A percentile compares a stretch with the other conserved stretches of the same genome.
phyloP scores from a whole-genome alignment of 495 filamentous ascomycete genomes.

The Lasiosphaeria hispida region DNA sequence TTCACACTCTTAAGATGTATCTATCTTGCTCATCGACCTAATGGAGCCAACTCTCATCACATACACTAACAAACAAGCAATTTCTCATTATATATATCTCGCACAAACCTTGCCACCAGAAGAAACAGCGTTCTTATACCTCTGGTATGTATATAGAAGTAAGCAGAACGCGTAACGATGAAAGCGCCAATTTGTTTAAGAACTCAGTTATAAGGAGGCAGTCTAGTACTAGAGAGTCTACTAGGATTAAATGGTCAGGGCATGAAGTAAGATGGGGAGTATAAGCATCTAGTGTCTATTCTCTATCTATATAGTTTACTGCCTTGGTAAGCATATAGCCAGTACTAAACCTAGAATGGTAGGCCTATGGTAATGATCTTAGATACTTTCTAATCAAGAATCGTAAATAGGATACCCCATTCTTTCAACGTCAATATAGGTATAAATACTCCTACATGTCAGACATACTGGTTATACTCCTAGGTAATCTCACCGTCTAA shows the following conservation, averaged over 20 bases:
- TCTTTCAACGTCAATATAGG: constrained; percentile 9
- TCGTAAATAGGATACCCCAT: constrained; percentile 17
- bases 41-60: too few relatives aligned
- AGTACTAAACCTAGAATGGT: constrained; percentile 39
- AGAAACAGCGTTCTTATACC: too few relatives aligned
- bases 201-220: constrained; percentile 4
- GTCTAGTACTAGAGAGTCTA: background rate
- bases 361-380: constrained; percentile 40
- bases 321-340: constrained; percentile 51
- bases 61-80: too few relatives aligned
- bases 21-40: too few relatives aligned
- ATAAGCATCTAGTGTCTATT: constrained; percentile 14
- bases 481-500: background rate
- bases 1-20: too few relatives aligned
- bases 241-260: background rate
- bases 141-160: too few relatives aligned
- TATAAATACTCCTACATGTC: constrained; percentile 16
- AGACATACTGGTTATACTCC: constrained; percentile 15
- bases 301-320: constrained; percentile 41
- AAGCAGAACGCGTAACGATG: too few relatives aligned
- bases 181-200: too few relatives aligned
- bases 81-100: too few relatives aligned
- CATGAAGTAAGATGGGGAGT: constrained; percentile 1
- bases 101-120: too few relatives aligned
- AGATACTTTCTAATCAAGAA: constrained; percentile 46